phyloP scores from a whole-genome alignment of 208 protist genomes.

The Acanthamoeba lenticulata region DNA sequence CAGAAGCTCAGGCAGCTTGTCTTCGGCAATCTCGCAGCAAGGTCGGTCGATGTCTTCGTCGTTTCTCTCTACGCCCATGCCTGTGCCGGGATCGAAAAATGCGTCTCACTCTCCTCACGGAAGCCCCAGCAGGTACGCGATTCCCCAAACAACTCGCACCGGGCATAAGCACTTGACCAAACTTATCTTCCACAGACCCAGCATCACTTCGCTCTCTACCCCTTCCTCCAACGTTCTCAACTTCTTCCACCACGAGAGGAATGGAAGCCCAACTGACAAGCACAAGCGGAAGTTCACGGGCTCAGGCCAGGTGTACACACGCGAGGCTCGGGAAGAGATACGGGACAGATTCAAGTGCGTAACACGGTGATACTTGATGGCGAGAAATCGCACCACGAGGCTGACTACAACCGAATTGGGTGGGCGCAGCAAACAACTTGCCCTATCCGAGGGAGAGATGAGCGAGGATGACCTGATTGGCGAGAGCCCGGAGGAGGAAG shows the following conservation, averaged over 20 bases:
- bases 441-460: background rate
- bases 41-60: background rate
- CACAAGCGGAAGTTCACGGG: background rate
- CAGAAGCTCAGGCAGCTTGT: background rate
- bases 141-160: too few species aligned
- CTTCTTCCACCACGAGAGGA: conserved; percentile 22
- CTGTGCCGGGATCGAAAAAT: too few species aligned
- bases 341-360: too few species aligned
- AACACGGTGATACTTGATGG: too few species aligned
- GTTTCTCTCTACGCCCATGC: background rate
- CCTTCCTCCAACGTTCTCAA: background rate
- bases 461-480: background rate
- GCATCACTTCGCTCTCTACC: background rate
- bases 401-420: too few species aligned
- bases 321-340: background rate
- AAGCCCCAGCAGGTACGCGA: background rate
- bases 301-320: background rate
- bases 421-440: too few species aligned
- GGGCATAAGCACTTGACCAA: background rate
- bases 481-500: background rate
- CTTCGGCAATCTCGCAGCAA: background rate
- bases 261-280: background rate
- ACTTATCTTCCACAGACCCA: background rate
- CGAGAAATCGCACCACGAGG: background rate
- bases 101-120: background rate